Evolutionary conservation across 2,329 filamentous ascomycete genomes (phyloP), one percentile per base, ranked within the genome.

Genomic region (Emericellopsis atlantica): DNA sequence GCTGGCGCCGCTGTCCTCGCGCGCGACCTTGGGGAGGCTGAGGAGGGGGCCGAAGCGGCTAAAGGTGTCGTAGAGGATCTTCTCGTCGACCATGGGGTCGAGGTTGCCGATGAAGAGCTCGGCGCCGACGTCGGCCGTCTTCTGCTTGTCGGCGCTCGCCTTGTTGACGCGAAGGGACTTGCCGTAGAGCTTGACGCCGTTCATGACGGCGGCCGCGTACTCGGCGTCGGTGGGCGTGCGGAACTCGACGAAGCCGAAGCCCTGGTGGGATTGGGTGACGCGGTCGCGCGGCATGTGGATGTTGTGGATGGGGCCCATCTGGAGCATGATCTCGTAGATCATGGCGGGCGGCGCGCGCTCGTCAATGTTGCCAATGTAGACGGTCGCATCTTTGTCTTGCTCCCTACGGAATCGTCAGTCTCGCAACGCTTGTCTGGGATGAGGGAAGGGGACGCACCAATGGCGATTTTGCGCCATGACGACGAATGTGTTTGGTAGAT

Each of bases 161-260:
- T 96, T 98, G 70, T 98, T 98, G 47, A 98, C 90, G 53, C 92
- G 83, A 52, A 98, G 84, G 15, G 89, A 88, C 60, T 95, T 96
- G 48, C 89, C 89, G 61, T 84, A 95, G 21, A 98, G 69, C 45
- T 89, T 82, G 50, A 96, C 82, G 57, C 90, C 86, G 65, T 96
- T 96, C 84, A 96, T 93, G 51, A 95, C 86, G 57, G 90, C 83
- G 51, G 88, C 84, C 18, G 92, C 90, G 67, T 98, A 98, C 59
- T 96, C 92, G 53, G 92, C 92, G 61, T 95, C 92, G 55, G 88
- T 81, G 58, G 95, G 88, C 50, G 84, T 89, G 56, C 88, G 90
- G 62, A 95, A 98, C 64, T 98, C 92, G 62, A 98, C 92, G 64
- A 98, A 98, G 53, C 92, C 92, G 70, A 95, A 98, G 52, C 92